Conservation (phyloP, 495 filamentous ascomycete species). For the Neurospora sp. region DNA sequence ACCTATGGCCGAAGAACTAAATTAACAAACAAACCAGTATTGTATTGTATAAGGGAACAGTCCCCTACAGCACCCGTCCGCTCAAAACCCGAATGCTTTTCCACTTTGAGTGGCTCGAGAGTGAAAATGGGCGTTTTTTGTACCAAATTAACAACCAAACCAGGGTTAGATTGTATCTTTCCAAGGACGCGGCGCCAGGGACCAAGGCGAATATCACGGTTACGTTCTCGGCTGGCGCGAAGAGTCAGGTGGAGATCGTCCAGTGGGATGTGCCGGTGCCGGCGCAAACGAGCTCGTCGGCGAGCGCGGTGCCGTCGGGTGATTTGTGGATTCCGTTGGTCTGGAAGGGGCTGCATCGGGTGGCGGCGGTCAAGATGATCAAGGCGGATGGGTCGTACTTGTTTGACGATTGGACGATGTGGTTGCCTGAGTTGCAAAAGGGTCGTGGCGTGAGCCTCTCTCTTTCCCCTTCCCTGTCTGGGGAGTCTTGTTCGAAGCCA, state of each 20-base stretch:
- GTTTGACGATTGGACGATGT: constrained; percentile 49
- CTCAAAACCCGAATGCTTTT: too few species aligned
- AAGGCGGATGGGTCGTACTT: constrained; percentile 38
- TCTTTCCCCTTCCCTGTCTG: too few species aligned
- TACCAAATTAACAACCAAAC: too few species aligned
- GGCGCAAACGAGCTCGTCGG: constrained; percentile 24
- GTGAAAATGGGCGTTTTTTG: too few species aligned
- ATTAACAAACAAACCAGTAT: too few species aligned
- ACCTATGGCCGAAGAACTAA: too few species aligned
- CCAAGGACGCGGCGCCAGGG: constrained; percentile 28
- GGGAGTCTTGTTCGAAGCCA: not conserved
- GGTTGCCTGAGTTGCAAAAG: constrained; percentile 43
- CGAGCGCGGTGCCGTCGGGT: constrained; percentile 31
- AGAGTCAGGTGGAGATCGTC: constrained; percentile 34
- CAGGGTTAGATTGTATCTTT: constrained; percentile 8
- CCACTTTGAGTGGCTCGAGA: too few species aligned
- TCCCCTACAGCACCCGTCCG: too few species aligned
- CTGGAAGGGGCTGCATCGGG: constrained; percentile 36
- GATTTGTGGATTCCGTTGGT: constrained; percentile 42
- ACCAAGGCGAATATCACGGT: constrained; percentile 41
- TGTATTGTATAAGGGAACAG: too few species aligned
- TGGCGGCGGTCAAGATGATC: constrained; percentile 46
- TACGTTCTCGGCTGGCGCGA: constrained; percentile 39
- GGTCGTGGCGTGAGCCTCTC: constrained; percentile 17
- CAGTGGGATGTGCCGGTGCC: constrained; percentile 42